Evolutionary conservation across 2,329 filamentous ascomycete genomes (phyloP), one percentile per base, ranked within the genome.

Genomic region (Aspergillus fijiensis): DNA sequence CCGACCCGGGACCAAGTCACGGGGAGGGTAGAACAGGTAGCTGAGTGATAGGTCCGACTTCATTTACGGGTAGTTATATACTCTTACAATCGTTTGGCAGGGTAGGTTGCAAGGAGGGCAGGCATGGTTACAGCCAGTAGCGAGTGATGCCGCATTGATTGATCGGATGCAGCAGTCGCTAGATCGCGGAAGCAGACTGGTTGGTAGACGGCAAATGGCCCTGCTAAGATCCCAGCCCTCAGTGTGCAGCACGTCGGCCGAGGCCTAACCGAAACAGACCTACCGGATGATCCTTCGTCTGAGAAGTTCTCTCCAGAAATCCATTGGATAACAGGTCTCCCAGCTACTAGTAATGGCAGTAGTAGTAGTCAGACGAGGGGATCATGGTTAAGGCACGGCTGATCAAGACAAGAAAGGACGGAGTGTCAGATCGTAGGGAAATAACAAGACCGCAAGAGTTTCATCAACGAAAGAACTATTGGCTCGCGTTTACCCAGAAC

Each of bases 231-330:
- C 57, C 49, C 53, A 60, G 49, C 57, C 48, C 60, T 45, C 61
- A 61, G 55, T 51, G 58, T 61, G 60, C 55, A 58, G 50, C 53
- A 54, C 6, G 39, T 45, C 53, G 53, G 42, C 52, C 58, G 51
- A 56, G 60, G 60, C 62, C 60, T 59, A 64, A 59, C 60, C 63
- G 53, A 64, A 61, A 64, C 58, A 59, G 53, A 57, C 49, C 60
- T 61, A 59, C 56, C 50, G 53, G 58, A 39, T 60, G 58, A 63
- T 63, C 56, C 29, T 58, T 45, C 49, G 33, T 27, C 33, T 42
- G 35, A 14, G 35, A 47, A 16, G 39, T 16, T 19, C 33, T 35
- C 33, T 45, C 16, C 16, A 45, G 39, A n/a, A 33, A 59, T 58
- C 50, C 27, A 60, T 64, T 62, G 58, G 62, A 53, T 49, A 47